Conservation (phyloP, 208 protist genomes). For the Trypanosoma platydactyli region DNA sequence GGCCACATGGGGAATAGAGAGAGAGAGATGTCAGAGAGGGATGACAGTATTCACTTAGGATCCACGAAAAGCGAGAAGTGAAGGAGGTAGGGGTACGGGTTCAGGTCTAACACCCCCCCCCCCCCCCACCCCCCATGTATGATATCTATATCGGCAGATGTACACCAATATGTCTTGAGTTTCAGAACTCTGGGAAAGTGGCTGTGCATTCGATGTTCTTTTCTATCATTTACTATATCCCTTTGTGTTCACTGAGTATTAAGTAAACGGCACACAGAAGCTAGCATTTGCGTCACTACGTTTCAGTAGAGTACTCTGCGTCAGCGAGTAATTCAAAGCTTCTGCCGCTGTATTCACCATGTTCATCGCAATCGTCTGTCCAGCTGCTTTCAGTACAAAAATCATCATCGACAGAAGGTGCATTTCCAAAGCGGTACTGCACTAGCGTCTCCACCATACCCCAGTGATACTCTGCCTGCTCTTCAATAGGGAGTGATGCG, state of each 20-base stretch:
- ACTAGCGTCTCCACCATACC: conserved; percentile 63
- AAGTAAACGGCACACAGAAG: neutral
- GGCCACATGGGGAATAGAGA: too few relatives aligned
- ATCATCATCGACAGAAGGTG: conserved; percentile 5
- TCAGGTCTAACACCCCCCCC: too few relatives aligned
- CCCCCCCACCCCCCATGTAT: neutral
- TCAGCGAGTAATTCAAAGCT: neutral
- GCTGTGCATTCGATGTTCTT: too few relatives aligned
- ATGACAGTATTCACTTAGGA: too few relatives aligned
- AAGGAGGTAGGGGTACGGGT: too few relatives aligned
- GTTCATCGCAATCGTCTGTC: neutral
- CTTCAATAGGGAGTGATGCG: conserved; percentile 1
- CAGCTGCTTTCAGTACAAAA: conserved; percentile 9
- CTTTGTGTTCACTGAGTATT: neutral
- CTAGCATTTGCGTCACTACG: neutral
- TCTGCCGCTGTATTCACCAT: neutral
- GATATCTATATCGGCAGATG: neutral
- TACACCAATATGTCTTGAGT: neutral
- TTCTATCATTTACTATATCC: too few relatives aligned
- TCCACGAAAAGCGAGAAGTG: too few relatives aligned
- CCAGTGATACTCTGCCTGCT: conserved; percentile 53
- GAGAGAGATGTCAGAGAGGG: too few relatives aligned
- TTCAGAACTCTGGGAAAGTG: neutral
- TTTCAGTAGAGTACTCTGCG: conserved; percentile 1
- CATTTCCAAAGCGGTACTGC: conserved; percentile 46